Evolutionary conservation across 78 protist genomes (phyloP).

Genomic region (Dictyostelium capitatum): DNA sequence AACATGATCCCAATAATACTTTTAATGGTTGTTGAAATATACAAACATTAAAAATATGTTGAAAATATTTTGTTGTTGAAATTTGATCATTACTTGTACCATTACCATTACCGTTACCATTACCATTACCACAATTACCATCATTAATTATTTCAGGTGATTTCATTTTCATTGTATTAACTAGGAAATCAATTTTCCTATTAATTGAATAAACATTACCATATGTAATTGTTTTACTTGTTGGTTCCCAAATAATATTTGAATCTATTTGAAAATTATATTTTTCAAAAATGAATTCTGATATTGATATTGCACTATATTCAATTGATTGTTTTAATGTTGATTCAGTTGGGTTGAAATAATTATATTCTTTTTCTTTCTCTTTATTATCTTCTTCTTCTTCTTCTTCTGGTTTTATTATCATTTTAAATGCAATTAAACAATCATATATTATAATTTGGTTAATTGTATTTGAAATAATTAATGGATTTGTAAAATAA

Average conservation of each 20-base stretch:
- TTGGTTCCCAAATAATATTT: background rate
- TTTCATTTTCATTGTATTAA: conserved; percentile 2
- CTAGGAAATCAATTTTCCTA: background rate
- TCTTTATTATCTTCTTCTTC: too few species aligned
- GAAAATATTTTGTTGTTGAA: background rate
- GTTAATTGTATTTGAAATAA: background rate
- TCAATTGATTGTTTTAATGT: too few species aligned
- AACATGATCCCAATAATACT: background rate
- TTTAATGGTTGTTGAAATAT: background rate
- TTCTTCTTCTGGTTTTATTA: background rate
- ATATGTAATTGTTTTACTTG: background rate
- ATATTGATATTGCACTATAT: background rate
- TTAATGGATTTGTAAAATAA: background rate
- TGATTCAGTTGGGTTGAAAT: too few species aligned
- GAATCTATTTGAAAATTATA: background rate
- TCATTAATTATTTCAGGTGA: background rate
- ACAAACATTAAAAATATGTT: conserved; percentile 10
- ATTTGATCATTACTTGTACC: background rate
- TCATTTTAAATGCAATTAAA: background rate
- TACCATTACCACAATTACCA: too few species aligned
- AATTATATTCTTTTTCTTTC: too few species aligned
- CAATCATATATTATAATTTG: conserved; percentile 1
- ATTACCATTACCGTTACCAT: too few species aligned
- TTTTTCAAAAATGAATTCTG: background rate
- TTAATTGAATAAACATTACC: background rate